Conservation (phyloP, 202 grass and related monocot genomes). For the Schoenoplectus tabernaemontani region DNA sequence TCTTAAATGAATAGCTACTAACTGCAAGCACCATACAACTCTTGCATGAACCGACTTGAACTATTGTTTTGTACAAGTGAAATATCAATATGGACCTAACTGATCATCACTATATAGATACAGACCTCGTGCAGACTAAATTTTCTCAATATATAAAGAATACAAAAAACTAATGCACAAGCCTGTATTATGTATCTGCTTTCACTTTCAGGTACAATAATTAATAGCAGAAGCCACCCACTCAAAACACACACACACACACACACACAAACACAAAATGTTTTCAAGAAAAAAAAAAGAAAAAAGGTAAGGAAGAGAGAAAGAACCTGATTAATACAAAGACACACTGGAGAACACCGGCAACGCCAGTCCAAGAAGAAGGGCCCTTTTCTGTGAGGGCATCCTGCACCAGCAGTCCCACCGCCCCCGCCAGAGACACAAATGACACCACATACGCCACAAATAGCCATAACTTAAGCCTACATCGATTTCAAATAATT, state of each 20-base stretch:
- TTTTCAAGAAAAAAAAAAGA: background rate
- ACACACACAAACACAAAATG: background rate
- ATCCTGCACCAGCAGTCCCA: slow-evolving; percentile 88
- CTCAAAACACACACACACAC: background rate
- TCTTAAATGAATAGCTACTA: background rate
- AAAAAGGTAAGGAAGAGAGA: background rate
- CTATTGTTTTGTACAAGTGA: background rate
- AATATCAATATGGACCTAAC: background rate
- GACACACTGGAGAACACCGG: slow-evolving; percentile 78
- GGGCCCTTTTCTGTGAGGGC: slow-evolving; percentile 57
- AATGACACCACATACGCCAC: slow-evolving; percentile 87
- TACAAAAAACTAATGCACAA: background rate
- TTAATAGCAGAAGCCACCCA: background rate
- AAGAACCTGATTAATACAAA: slow-evolving; percentile 90
- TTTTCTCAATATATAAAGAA: background rate
- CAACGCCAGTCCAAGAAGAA: slow-evolving; percentile 82
- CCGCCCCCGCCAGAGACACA: slow-evolving; percentile 72
- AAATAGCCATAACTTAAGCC: slow-evolving; percentile 93
- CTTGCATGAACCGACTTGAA: too few species aligned
- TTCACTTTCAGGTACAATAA: background rate
- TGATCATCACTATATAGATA: background rate
- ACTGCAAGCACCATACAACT: background rate
- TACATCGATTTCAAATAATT: slow-evolving; percentile 21
- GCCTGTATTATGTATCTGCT: too few species aligned
- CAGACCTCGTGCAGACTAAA: background rate